Conservation (phyloP, 441 rosid genomes). For the Dalechampia spathulata region DNA sequence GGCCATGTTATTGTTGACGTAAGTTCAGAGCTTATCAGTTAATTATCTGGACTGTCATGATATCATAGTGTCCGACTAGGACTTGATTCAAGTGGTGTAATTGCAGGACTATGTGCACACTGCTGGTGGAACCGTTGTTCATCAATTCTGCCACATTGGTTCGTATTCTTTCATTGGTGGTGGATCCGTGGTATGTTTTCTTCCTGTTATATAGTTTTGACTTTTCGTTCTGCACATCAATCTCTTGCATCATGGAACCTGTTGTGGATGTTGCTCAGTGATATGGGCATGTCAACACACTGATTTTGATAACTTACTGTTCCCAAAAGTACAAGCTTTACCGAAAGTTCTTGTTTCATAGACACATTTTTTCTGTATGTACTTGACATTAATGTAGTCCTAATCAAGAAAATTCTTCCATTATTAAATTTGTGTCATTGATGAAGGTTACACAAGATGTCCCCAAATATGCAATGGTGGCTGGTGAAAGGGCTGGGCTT, state of each 20-base stretch:
- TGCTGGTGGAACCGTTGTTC: constrained; percentile 78
- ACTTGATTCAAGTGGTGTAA: constrained; percentile 29
- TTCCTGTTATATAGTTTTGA: constrained; percentile 8
- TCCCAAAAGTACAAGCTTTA: neutral
- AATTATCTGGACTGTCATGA: neutral
- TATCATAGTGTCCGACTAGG: constrained; percentile 12
- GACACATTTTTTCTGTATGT: neutral
- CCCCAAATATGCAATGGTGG: constrained; percentile 82
- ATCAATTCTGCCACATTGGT: constrained; percentile 83
- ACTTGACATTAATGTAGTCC: too few species aligned
- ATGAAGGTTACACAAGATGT: constrained; percentile 89
- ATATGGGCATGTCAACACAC: neutral
- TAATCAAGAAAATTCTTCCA: neutral
- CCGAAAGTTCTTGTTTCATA: neutral
- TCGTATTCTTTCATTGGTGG: constrained; percentile 84
- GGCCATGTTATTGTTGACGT: constrained; percentile 90
- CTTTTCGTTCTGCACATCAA: neutral
- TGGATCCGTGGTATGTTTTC: constrained; percentile 74
- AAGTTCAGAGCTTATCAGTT: constrained; percentile 21
- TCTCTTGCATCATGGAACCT: constrained; percentile 4
- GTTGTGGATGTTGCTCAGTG: neutral
- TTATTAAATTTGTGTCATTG: constrained; percentile 5
- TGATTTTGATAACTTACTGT: neutral
- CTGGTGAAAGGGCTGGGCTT: constrained; percentile 89
- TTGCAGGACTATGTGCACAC: constrained; percentile 73